Evolutionary conservation across 1,284 basidiomycete species (phyloP), one percentile per base, ranked within the genome.

Genomic region (Papiliotrema flavescens): DNA sequence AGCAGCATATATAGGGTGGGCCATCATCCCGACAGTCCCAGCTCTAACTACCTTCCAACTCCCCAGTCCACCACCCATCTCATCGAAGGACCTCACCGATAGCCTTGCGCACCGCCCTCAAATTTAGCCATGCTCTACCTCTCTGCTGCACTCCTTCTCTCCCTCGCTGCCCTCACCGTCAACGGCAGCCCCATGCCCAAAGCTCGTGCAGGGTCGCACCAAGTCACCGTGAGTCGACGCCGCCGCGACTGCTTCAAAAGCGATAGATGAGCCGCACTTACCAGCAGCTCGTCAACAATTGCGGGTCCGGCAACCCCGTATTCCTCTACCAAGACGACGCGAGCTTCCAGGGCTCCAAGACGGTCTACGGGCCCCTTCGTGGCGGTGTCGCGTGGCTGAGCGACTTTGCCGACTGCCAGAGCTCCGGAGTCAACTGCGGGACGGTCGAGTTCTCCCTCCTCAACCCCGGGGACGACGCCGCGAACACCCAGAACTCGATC

Each of bases 391-490:
- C 63, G 9, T 65, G 58, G 56, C 37, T 65, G n/a, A 35, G 42
- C 20, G 57, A 54, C 1, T 61, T 45, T 47, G 24, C 35, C 13
- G 37, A 59, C 41, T 62, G 63, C 48, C 39, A 40, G 36, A 32
- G 35, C 23, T 55, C 53, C 11, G 63, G 63, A 19, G 53, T 61
- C 51, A 63, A 63, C 26, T 65, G 63, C 42, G 63, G 56, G 19
- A 55, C 57, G 14, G 63, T 65, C 43, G 63, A 65, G 44, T 65
- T 65, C 51, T 59, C 55, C 11, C 47, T 65, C 22, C 46, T 56
- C 45, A 60, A 64, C 52, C 51, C 54, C 13, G 42, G 44, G 17
- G 47, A 36, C 15, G 49, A 42, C 23, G 46, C 32, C 2, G 13
- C 34, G 34, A 45, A 52, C 22, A 19, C 8, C 17, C 52, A 57